Evolutionary conservation across 2,329 filamentous ascomycete genomes (phyloP).

Genomic region (Fusarium illudens): DNA sequence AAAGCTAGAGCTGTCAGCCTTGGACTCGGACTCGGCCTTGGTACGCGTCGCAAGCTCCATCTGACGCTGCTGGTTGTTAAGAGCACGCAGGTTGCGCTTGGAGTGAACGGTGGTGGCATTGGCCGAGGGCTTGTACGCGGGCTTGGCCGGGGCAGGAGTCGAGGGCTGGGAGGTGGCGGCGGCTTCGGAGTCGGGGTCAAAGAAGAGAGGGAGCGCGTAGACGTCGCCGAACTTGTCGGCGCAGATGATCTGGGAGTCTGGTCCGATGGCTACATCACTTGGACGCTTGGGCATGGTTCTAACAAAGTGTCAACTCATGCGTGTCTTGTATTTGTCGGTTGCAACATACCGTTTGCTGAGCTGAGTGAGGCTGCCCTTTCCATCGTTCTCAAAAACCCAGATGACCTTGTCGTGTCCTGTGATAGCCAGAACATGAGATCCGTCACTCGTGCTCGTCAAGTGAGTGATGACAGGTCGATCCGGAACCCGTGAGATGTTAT

Average conservation of each 20-base stretch:
- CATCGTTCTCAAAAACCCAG: conserved; percentile 78
- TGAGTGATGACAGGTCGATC: conserved; percentile 74
- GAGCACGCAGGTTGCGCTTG: conserved; percentile 67
- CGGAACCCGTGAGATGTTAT: conserved; percentile 45
- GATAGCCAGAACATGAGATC: conserved; percentile 76
- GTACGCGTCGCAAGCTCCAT: conserved; percentile 46
- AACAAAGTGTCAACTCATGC: conserved; percentile 39
- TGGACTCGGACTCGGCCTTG: conserved; percentile 40
- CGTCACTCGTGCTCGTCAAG: conserved; percentile 69
- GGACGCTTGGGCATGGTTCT: conserved; percentile 91
- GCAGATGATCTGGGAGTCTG: conserved; percentile 77
- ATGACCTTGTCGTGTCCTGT: conserved; percentile 93
- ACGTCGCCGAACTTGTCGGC: conserved; percentile 98
- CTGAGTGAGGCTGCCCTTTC: conserved; percentile 68
- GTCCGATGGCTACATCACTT: conserved; percentile 75
- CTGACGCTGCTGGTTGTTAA: conserved; percentile 65
- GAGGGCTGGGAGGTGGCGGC: conserved; percentile 15
- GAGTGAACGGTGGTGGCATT: conserved; percentile 71
- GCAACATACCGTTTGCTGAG: conserved; percentile 73
- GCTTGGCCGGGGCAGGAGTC: conserved; percentile 38
- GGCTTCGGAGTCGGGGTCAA: conserved; percentile 31
- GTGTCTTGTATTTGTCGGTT: not conserved
- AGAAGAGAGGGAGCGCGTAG: conserved; percentile 78
- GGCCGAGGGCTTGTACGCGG: conserved; percentile 58
- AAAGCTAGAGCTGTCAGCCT: conserved; percentile 62